These are phyloP conservation scores for Fraxinus quadrangulata DNA, from an alignment of 257 asterid genomes.

Conservation along the genomic window DNA sequence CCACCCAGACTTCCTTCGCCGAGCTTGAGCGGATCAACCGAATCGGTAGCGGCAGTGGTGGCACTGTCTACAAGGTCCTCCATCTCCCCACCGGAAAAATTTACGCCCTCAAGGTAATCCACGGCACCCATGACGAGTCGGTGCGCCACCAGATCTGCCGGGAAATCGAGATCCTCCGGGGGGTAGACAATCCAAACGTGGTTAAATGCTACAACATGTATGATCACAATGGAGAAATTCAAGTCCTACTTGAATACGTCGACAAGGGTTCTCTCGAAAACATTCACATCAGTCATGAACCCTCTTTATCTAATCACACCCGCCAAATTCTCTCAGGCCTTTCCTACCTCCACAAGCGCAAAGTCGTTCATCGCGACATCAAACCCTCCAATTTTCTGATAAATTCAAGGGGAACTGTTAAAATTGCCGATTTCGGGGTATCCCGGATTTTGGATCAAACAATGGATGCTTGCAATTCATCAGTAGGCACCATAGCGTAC, in stretches of 20 bases:
- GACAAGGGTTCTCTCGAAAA: slow-evolving; percentile 81
- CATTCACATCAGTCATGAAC: slow-evolving; percentile 55
- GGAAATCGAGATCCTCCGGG: slow-evolving; percentile 88
- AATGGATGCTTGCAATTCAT: slow-evolving; percentile 85
- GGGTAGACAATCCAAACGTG: slow-evolving; percentile 75
- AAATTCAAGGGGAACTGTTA: slow-evolving; percentile 54
- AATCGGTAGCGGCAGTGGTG: slow-evolving; percentile 87
- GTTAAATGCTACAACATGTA: slow-evolving; percentile 71
- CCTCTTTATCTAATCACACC: slow-evolving; percentile 62
- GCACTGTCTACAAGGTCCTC: slow-evolving; percentile 84
- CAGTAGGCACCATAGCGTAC: slow-evolving; percentile 89
- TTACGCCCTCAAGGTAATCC: slow-evolving; percentile 76
- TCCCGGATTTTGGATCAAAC: slow-evolving; percentile 79
- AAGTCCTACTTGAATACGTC: slow-evolving; percentile 74
- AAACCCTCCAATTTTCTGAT: slow-evolving; percentile 77
- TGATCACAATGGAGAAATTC: slow-evolving; percentile 84
- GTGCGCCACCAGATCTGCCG: slow-evolving; percentile 80
- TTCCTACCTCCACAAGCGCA: slow-evolving; percentile 69
- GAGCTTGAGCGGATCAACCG: slow-evolving; percentile 77
- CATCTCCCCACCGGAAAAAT: slow-evolving; percentile 67
- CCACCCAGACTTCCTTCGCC: slow-evolving; percentile 29
- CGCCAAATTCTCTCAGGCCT: slow-evolving; percentile 74
- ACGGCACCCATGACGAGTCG: slow-evolving; percentile 82
- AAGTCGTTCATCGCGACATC: slow-evolving; percentile 82
- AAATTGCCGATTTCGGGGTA: slow-evolving; percentile 85